Evolutionary conservation across 1,284 basidiomycete species (phyloP).

Genomic region (Pterula multifida): DNA sequence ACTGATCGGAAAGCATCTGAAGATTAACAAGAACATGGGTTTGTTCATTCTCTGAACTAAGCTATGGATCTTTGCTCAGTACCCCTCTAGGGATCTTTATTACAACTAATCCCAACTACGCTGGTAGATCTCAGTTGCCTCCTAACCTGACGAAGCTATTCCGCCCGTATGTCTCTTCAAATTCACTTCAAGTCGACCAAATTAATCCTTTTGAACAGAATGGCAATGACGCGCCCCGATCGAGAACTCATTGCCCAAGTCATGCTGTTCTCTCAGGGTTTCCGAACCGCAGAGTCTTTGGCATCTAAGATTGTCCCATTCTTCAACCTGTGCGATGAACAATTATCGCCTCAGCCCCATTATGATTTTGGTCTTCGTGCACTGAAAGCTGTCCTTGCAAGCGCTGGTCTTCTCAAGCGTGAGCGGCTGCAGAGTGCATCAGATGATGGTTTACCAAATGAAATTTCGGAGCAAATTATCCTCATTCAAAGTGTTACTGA

Average conservation of each 20-base stretch:
- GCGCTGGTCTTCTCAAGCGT: constrained; percentile 95
- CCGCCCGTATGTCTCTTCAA: constrained; percentile 55
- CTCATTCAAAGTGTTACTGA: constrained; percentile 99
- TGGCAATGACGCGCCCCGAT: constrained; percentile 99
- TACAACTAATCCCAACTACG: constrained; percentile 97
- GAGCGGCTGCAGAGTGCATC: constrained; percentile 59
- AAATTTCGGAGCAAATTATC: constrained; percentile 85
- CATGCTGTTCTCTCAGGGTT: constrained; percentile 98
- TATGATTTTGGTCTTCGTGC: constrained; percentile 99
- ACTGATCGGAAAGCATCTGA: constrained; percentile 89
- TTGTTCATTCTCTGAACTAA: constrained; percentile 9
- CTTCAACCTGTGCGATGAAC: constrained; percentile 97
- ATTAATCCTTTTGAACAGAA: constrained; percentile 36
- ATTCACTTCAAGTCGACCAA: constrained; percentile 4
- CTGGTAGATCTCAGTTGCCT: constrained; percentile 92
- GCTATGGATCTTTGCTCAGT: constrained; percentile 5
- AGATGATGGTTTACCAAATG: constrained; percentile 49
- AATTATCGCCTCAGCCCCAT: constrained; percentile 94
- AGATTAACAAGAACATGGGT: constrained; percentile 92
- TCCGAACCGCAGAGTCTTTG: constrained; percentile 91
- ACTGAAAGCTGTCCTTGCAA: constrained; percentile 91
- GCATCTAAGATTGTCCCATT: constrained; percentile 98
- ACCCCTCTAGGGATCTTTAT: constrained; percentile 72
- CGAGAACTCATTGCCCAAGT: constrained; percentile 98
- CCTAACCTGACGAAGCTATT: constrained; percentile 96